These are phyloP conservation scores for Oryza longistaminata DNA, from an alignment of 176 grass and related monocot species.

Conservation along the genomic window DNA sequence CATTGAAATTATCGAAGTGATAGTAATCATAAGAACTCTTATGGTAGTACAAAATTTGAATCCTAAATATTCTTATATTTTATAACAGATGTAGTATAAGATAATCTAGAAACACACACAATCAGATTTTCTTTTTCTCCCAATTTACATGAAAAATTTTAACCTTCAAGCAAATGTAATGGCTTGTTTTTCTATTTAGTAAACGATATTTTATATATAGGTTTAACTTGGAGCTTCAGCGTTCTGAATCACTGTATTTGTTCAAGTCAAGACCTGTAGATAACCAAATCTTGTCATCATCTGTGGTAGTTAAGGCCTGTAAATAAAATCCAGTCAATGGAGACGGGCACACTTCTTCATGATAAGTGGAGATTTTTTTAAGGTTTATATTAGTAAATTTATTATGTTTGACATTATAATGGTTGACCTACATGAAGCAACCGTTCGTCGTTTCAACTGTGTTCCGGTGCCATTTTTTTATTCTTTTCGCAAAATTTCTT, in stretches of 20 bases:
- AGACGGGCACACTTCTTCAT: neutral
- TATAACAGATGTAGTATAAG: too few relatives aligned
- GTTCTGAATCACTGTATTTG: neutral
- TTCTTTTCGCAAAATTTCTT: neutral
- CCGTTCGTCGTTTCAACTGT: neutral
- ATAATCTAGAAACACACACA: too few relatives aligned
- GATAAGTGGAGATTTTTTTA: neutral
- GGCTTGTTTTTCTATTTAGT: neutral
- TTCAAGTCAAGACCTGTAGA: neutral
- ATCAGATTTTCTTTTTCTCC: too few relatives aligned
- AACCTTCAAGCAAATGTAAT: too few relatives aligned
- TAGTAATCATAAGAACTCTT: too few relatives aligned
- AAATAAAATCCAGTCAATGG: neutral
- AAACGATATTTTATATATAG: neutral
- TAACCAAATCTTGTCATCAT: neutral
- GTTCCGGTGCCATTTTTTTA: neutral
- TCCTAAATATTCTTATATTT: too few relatives aligned
- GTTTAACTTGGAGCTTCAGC: neutral
- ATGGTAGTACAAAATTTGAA: too few relatives aligned
- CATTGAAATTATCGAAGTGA: too few relatives aligned
- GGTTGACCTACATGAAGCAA: constrained; percentile 11
- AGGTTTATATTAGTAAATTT: neutral
- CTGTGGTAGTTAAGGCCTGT: neutral
- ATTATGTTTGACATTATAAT: constrained; percentile 9
- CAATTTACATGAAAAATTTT: too few relatives aligned